Evolutionary conservation across 192 early-diverging fungal genomes (phyloP), one percentile per base, ranked within the genome.

Genomic region (Funneliformis geosporum): DNA sequence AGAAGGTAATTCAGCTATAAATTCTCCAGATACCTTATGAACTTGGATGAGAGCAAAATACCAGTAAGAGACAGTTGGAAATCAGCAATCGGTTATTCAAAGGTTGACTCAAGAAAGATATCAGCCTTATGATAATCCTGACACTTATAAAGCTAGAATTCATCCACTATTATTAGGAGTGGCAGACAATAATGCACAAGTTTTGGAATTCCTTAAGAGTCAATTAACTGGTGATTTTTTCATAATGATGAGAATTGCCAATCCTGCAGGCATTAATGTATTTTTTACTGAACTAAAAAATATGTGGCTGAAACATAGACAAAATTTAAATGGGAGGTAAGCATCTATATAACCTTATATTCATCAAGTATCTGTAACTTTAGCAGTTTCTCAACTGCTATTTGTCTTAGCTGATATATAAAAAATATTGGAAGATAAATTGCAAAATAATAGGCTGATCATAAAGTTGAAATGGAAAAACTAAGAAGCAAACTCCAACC

Each of bases 51-150:
- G 71, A 33, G 23, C 8, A 23, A 73, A 27, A 23, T 73, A 72
- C n/a, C 44, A 47, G 47, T 2, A 33, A 33, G 33, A 33, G 2
- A 33, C 33, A 2, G 33, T 33, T 33, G 2, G 33, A 33, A 33
- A 9, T 8, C 8, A 14, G 5, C 70, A 73, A n/a, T 2, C 39
- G 28, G 18, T 42, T 71, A 27, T 44, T 39, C 25, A 27, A 73
- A 73, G 18, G 59, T 73, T 73, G 14, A 16, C 46, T 27, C n/a
- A 73, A 73, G 71, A 73, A 27, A 73, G n/a, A 70, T 70, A 40
- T 70, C 38, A 70, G 14, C 40, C 68, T 0, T 70, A 40, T 70
- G 38, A 70, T 70, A 70, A 2, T 70, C 68, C 39, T 8, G 40
- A 70, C 43, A 70, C 8, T 1, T 69, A 69, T 69, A 8, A 69